A percentile compares a stretch with the other conserved stretches of the same genome.
Conservation (phyloP, 139 green algal species). For the Yamagishiella unicocca region DNA sequence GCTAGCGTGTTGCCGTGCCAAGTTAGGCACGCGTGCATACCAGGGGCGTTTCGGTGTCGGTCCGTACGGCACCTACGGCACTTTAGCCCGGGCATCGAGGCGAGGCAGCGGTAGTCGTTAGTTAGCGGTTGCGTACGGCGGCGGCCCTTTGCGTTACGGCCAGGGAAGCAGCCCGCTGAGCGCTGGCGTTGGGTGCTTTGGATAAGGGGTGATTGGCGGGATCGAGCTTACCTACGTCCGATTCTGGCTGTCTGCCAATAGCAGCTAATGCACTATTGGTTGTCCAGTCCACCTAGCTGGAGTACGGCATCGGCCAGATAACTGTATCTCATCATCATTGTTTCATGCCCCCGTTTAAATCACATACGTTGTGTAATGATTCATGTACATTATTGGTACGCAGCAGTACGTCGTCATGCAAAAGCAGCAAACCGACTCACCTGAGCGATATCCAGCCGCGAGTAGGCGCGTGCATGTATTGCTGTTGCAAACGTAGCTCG, state of each 20-base stretch:
- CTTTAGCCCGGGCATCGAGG: too few species aligned
- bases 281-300: neutral
- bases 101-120: too few species aligned
- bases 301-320: neutral
- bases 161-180: too few species aligned
- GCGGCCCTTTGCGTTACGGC: too few species aligned
- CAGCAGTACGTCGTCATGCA: neutral
- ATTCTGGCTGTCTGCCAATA: neutral
- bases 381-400: neutral
- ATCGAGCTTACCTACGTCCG: neutral
- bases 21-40: neutral
- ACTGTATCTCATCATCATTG: neutral
- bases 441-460: neutral
- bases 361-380: neutral
- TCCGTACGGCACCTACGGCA: neutral
- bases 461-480: neutral
- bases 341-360: neutral
- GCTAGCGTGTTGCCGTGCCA: neutral
- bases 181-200: too few species aligned
- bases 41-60: neutral
- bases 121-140: neutral
- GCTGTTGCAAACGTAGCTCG: neutral
- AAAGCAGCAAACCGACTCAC: neutral
- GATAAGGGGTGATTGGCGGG: too few species aligned
- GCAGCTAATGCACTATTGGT: neutral